A percentile compares a stretch with the other conserved stretches of the same genome.
phyloP scores from a whole-genome alignment of 495 filamentous ascomycete species.

The Hypoxylon crocopeplum region DNA sequence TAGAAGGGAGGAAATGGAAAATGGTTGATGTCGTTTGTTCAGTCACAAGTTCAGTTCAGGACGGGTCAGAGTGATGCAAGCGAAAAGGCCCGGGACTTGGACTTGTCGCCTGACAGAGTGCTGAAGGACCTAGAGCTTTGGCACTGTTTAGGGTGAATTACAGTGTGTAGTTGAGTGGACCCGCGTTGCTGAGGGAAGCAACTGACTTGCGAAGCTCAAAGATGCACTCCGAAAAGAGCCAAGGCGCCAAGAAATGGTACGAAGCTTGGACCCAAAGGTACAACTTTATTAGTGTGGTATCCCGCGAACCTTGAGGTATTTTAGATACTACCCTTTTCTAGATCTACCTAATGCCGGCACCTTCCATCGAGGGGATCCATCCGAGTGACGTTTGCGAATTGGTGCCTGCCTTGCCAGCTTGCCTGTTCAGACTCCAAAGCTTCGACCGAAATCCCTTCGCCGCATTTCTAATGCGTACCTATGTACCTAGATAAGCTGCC shows the following conservation, averaged over 20 bases:
- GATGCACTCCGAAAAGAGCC: conserved; percentile 29
- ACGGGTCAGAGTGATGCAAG: conserved; percentile 39
- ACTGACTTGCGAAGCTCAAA: conserved; percentile 25
- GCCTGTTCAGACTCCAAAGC: conserved; percentile 27
- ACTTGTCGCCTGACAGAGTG: conserved; percentile 23
- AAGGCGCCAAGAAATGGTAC: conserved; percentile 29
- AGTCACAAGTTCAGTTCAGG: conserved; percentile 10
- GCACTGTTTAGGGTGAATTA: conserved; percentile 1
- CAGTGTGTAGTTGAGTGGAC: neutral
- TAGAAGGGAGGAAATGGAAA: conserved; percentile 15
- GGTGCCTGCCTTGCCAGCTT: conserved; percentile 35
- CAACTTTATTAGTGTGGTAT: neutral
- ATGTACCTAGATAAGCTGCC: neutral
- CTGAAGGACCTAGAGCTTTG: conserved; percentile 7
- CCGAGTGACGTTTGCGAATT: conserved; percentile 45
- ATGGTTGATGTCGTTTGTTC: conserved; percentile 32
- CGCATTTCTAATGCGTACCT: conserved; percentile 26
- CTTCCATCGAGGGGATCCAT: conserved; percentile 17
- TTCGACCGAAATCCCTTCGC: conserved; percentile 31
- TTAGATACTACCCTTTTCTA: conserved; percentile 22
- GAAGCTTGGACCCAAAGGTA: conserved; percentile 23
- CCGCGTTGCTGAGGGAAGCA: neutral
- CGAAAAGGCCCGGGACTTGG: conserved; percentile 4
- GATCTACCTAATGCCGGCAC: conserved; percentile 26
- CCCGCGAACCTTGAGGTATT: conserved; percentile 1